phyloP scores from a whole-genome alignment of 2,329 filamentous ascomycete genomes.

The Cordyceps javanica region DNA sequence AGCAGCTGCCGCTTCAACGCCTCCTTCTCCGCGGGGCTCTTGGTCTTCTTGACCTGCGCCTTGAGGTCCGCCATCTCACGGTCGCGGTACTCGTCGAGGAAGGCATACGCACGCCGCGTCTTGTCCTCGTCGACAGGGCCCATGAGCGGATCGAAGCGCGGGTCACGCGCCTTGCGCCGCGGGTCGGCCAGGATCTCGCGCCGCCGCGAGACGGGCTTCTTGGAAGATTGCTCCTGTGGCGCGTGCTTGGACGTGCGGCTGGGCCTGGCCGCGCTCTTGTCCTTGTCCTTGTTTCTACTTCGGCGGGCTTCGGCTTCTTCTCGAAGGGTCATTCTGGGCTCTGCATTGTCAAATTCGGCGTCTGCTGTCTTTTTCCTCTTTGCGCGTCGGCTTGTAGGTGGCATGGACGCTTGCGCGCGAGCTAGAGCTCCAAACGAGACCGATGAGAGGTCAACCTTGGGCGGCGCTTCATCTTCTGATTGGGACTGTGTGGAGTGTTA shows the following conservation, averaged over 20 bases:
- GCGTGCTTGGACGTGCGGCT: slow-evolving; percentile 72
- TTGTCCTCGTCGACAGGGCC: slow-evolving; percentile 48
- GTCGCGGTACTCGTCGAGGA: slow-evolving; percentile 79
- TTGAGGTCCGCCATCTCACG: slow-evolving; percentile 75
- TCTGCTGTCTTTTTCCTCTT: slow-evolving; percentile 26
- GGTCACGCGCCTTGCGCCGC: slow-evolving; percentile 66
- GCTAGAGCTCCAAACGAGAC: slow-evolving; percentile 89
- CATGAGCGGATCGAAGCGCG: slow-evolving; percentile 71
- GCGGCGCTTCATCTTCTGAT: slow-evolving; percentile 25
- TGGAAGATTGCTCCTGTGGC: slow-evolving; percentile 74
- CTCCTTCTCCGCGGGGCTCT: slow-evolving; percentile 60
- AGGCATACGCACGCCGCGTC: slow-evolving; percentile 70
- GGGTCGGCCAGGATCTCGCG: slow-evolving; percentile 60
- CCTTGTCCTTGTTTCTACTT: slow-evolving; percentile 10
- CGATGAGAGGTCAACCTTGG: slow-evolving; percentile 42
- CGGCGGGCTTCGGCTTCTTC: slow-evolving; percentile 20
- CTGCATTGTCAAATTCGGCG: slow-evolving; percentile 18
- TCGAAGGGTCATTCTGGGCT: slow-evolving; percentile 26
- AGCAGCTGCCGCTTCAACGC: slow-evolving; percentile 65
- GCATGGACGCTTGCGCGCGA: slow-evolving; percentile 71
- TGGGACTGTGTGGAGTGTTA: slow-evolving; percentile 17
- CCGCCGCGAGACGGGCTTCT: slow-evolving; percentile 73
- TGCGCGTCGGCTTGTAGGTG: slow-evolving; percentile 22
- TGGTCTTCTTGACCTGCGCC: slow-evolving; percentile 57
- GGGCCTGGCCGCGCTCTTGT: not conserved